A percentile compares a stretch with the other conserved stretches of the same genome.
Evolutionary conservation across 1,284 basidiomycete species (phyloP).

Genomic region (Rhodotorula sp.): DNA sequence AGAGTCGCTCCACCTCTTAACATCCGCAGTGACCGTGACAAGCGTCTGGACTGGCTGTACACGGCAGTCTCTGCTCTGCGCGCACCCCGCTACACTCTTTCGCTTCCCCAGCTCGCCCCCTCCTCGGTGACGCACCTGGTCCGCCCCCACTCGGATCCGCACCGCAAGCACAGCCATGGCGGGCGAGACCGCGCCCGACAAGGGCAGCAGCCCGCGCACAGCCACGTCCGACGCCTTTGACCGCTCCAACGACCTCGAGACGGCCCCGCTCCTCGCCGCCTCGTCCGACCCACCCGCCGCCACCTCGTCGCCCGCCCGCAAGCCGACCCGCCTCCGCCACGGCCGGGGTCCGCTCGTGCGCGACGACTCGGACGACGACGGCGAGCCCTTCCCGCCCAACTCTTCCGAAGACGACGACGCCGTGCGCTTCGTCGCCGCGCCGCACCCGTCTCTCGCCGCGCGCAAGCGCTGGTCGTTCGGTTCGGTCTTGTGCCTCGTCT

Average conservation of each 20-base stretch:
- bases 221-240: background rate
- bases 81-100: too few relatives aligned
- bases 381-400: background rate
- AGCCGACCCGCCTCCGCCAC: slow-evolving; percentile 11
- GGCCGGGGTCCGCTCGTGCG: slow-evolving; percentile 25
- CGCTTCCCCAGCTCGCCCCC: background rate
- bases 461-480: background rate
- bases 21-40: too few relatives aligned
- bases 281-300: slow-evolving; percentile 1
- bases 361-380: slow-evolving; percentile 13
- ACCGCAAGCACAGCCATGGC: background rate
- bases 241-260: slow-evolving; percentile 16
- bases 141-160: background rate
- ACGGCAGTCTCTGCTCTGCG: too few relatives aligned
- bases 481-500: slow-evolving; percentile 23
- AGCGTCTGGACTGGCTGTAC: too few relatives aligned
- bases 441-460: background rate
- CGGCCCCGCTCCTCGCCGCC: slow-evolving; percentile 14
- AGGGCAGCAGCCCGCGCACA: slow-evolving; percentile 3
- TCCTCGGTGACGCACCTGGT: background rate
- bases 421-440: background rate
- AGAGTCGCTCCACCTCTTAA: too few relatives aligned
- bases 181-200: background rate
- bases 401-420: background rate
- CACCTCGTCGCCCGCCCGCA: background rate